These are phyloP conservation scores for Rhizophora mangle DNA, from an alignment of 345 rosid species.

Conservation along the genomic window DNA sequence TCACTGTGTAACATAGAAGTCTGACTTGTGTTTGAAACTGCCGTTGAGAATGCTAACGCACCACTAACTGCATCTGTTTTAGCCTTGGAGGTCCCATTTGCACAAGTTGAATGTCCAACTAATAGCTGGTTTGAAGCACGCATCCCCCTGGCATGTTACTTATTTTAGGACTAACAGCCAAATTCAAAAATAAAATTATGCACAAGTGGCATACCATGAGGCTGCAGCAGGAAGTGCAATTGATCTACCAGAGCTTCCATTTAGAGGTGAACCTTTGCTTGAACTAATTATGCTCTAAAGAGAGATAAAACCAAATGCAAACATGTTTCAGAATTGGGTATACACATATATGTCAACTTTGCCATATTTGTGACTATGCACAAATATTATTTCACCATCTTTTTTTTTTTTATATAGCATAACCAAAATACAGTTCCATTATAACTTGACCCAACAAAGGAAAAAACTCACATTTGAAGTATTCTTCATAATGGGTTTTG, in stretches of 20 bases:
- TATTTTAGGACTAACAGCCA: slow-evolving; percentile 17
- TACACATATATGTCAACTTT: neutral
- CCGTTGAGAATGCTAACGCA: slow-evolving; percentile 38
- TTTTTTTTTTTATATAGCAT: too few relatives aligned
- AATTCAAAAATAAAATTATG: neutral
- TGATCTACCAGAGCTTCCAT: slow-evolving; percentile 56
- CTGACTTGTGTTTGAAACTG: slow-evolving; percentile 42
- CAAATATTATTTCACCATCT: too few relatives aligned
- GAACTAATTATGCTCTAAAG: slow-evolving; percentile 40
- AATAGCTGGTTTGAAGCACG: slow-evolving; percentile 48
- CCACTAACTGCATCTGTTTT: slow-evolving; percentile 38
- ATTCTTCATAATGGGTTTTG: slow-evolving; percentile 49
- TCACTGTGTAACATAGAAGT: slow-evolving; percentile 20
- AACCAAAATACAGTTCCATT: neutral
- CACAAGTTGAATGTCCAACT: slow-evolving; percentile 31
- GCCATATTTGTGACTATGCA: too few relatives aligned
- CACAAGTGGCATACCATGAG: slow-evolving; percentile 54
- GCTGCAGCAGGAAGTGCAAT: slow-evolving; percentile 81
- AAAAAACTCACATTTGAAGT: slow-evolving; percentile 55
- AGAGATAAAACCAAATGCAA: slow-evolving; percentile 6
- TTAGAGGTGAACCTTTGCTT: slow-evolving; percentile 54
- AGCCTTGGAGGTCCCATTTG: slow-evolving; percentile 54
- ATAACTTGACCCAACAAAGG: neutral
- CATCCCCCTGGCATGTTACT: slow-evolving; percentile 46
- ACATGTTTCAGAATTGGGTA: neutral